Evolutionary conservation across 1,284 basidiomycete genomes (phyloP).

Genomic region (Tilletia caries): DNA sequence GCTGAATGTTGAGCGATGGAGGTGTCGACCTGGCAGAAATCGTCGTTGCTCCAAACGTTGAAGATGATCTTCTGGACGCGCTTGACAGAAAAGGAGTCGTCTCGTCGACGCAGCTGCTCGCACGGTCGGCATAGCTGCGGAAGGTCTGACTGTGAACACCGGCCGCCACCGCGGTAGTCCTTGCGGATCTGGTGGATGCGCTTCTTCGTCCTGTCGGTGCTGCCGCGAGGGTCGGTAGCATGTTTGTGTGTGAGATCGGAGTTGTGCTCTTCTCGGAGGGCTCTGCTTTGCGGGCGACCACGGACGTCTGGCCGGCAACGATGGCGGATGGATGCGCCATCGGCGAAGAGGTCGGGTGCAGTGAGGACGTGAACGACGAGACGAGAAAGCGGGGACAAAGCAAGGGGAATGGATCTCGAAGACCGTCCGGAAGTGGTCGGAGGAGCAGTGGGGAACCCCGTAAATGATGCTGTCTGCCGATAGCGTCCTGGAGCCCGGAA

Average conservation of each 20-base stretch:
- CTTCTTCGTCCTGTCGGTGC: conserved; percentile 53
- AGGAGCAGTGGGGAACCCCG: too few species aligned
- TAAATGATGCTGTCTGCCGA: too few species aligned
- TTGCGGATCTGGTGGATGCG: conserved; percentile 50
- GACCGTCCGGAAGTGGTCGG: too few species aligned
- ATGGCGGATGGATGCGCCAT: conserved; percentile 53
- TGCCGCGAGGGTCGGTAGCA: conserved; percentile 22
- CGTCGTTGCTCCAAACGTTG: conserved; percentile 49
- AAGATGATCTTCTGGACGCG: conserved; percentile 54
- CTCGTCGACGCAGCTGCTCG: conserved; percentile 55
- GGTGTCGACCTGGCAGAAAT: conserved; percentile 55
- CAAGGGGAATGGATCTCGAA: too few species aligned
- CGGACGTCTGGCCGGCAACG: conserved; percentile 35
- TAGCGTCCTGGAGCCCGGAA: too few species aligned
- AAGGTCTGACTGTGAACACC: conserved; percentile 16
- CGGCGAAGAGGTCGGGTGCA: conserved; percentile 56
- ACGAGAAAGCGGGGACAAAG: too few species aligned
- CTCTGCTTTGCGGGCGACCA: conserved; percentile 28
- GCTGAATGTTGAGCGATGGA: conserved; percentile 55
- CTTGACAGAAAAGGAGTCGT: conserved; percentile 55
- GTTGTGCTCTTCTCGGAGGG: conserved; percentile 37
- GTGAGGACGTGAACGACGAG: too few species aligned
- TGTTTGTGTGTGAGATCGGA: conserved; percentile 51
- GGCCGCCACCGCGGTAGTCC: conserved; percentile 26
- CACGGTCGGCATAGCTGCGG: conserved; percentile 25